A percentile compares a stretch with the other conserved stretches of the same genome.
phyloP scores from a whole-genome alignment of 2,329 filamentous ascomycete genomes.

The Fusarium goolgardi region DNA sequence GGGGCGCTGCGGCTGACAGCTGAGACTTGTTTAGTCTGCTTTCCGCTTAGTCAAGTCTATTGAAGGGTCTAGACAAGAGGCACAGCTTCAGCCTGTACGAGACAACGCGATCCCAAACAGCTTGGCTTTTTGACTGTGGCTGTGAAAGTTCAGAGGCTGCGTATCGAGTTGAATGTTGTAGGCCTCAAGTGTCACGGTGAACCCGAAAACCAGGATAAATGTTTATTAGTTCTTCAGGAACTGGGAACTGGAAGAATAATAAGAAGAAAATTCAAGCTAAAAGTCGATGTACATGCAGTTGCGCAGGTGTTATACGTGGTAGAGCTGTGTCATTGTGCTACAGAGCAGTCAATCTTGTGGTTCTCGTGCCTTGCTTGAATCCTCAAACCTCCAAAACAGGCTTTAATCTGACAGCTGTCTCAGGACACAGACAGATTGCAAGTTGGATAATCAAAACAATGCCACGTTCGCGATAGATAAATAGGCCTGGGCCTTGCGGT shows the following conservation, averaged over 20 bases:
- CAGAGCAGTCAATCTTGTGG: constrained; percentile 17
- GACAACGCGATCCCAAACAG: constrained; percentile 7
- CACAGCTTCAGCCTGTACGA: constrained; percentile 19
- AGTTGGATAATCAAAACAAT: constrained; percentile 25
- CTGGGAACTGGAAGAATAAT: background rate
- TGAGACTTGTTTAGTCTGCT: constrained; percentile 19
- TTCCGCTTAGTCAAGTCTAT: constrained; percentile 15
- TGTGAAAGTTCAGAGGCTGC: constrained; percentile 19
- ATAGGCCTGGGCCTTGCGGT: background rate
- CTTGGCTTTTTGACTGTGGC: constrained; percentile 30
- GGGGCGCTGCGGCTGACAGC: constrained; percentile 10
- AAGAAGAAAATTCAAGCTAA: constrained; percentile 4
- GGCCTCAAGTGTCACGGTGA: constrained; percentile 12
- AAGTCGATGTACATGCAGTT: constrained; percentile 22
- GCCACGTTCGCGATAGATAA: background rate
- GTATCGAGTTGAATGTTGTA: constrained; percentile 7
- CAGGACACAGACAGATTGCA: constrained; percentile 14
- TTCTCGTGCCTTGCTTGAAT: background rate
- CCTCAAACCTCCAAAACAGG: constrained; percentile 28
- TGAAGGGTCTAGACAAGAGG: constrained; percentile 26
- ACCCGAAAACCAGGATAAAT: constrained; percentile 2
- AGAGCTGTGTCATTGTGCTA: constrained; percentile 21
- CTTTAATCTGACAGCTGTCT: constrained; percentile 30
- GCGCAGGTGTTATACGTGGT: background rate
- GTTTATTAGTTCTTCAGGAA: background rate